Evolutionary conservation across 2,329 filamentous ascomycete genomes (phyloP), one percentile per base, ranked within the genome.

Genomic region (Sphaerulina populicola): DNA sequence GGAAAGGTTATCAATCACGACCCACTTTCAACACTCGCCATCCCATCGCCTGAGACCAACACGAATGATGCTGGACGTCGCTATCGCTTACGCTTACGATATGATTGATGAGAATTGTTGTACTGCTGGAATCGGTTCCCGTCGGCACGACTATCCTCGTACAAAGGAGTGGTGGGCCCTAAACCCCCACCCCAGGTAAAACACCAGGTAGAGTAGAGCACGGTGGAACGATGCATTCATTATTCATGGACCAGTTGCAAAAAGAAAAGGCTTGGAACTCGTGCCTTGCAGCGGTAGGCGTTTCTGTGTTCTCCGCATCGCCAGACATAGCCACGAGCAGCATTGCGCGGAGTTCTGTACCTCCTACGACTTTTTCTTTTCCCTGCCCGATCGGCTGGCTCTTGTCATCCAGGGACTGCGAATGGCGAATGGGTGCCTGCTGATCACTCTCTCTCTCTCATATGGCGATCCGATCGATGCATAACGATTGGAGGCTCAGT

Each of bases 301-400:
- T 41, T 27, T 12, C 21, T 21, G 39, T 35, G 37, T 30, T 36
- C 15, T n/a, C n/a, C 23, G 14, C 36, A 47, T 40, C 44, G n/a
- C 36, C 35, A 38, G 44, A 30, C 21, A 35, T 29, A 39, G 44
- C 31, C 10, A 39, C 15, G 35, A 41, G 44, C 44, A 44, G 44
- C 50, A 44, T 39, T 52, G n/a, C 50, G 50, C 50, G 38, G 44
- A 48, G 18, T 52, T 48, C 47, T 42, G 49, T 38, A 51, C n/a
- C n/a, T n/a, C n/a, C n/a, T n/a, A n/a, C 36, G 12, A 40, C 36
- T 36, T 30, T 18, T 18, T 18, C 18, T n/a, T n/a, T n/a, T n/a
- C 33, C 35, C 21, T 36, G 36, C 45, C 21, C 10, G 10, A 35
- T 11, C 12, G 31, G 31, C 31, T 5, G 31, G 6, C 7, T 35